These are phyloP conservation scores for Zasmidium cellare DNA, from an alignment of 2,329 filamentous ascomycete genomes.

Conservation along the genomic window DNA sequence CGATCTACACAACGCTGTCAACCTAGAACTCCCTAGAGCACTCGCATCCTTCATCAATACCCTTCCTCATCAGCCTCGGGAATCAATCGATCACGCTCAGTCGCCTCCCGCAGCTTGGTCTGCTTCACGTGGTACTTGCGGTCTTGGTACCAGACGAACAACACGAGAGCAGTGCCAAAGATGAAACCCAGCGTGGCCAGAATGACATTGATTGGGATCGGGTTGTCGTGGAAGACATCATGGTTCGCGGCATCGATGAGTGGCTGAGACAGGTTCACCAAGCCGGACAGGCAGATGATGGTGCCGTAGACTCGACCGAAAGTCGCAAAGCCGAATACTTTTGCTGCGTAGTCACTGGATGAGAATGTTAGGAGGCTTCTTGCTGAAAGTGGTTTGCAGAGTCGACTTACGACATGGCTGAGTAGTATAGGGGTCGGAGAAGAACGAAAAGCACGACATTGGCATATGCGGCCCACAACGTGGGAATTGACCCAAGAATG, in stretches of 20 bases:
- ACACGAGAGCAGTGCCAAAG: constrained; percentile 66
- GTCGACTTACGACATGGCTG: constrained; percentile 62
- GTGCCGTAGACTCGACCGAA: constrained; percentile 90
- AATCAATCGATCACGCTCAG: constrained; percentile 16
- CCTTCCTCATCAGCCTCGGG: constrained; percentile 33
- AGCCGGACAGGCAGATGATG: constrained; percentile 79
- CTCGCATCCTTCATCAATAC: constrained; percentile 1
- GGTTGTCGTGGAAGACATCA: constrained; percentile 68
- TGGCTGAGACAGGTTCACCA: constrained; percentile 81
- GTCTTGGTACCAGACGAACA: constrained; percentile 55
- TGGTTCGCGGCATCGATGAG: constrained; percentile 78
- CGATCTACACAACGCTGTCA: too few relatives aligned
- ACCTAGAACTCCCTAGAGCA: neutral
- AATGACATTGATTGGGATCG: constrained; percentile 73
- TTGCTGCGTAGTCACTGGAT: constrained; percentile 71
- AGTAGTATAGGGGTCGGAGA: constrained; percentile 87
- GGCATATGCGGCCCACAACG: constrained; percentile 69
- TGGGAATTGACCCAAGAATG: constrained; percentile 72
- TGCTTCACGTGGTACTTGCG: constrained; percentile 13
- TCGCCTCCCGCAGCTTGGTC: constrained; percentile 15
- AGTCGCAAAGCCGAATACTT: constrained; percentile 91
- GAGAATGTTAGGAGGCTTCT: neutral
- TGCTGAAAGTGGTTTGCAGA: neutral
- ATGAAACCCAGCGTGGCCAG: constrained; percentile 62
- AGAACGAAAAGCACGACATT: constrained; percentile 79